Evolutionary conservation across 495 filamentous ascomycete genomes (phyloP).

Genomic region (Sabuloglossum arenarium): DNA sequence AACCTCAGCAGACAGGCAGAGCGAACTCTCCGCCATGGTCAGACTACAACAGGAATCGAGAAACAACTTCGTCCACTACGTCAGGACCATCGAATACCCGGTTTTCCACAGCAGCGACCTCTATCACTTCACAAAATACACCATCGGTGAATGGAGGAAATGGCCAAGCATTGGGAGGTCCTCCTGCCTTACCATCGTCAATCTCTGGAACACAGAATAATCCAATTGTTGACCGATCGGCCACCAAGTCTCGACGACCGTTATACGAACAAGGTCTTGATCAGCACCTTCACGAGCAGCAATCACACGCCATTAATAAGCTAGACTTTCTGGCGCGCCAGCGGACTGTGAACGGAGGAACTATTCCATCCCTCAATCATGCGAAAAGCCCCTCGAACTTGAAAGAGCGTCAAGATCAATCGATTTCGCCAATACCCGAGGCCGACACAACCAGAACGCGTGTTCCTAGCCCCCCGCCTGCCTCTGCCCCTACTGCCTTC

Average conservation of each 20-base stretch:
- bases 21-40: conserved; percentile 32
- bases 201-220: conserved; percentile 6
- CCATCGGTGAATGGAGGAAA: conserved; percentile 16
- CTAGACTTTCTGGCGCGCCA: conserved; percentile 51
- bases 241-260: conserved; percentile 41
- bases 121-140: conserved; percentile 55
- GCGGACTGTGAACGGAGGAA: conserved; percentile 27
- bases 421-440: conserved; percentile 16
- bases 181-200: background rate
- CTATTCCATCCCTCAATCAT: conserved; percentile 19
- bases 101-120: conserved; percentile 80
- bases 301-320: conserved; percentile 50
- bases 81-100: conserved; percentile 49
- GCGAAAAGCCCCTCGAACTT: conserved; percentile 36
- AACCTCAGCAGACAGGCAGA: background rate
- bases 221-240: conserved; percentile 18
- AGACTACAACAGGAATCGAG: conserved; percentile 45
- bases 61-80: conserved; percentile 71
- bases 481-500: background rate
- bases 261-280: conserved; percentile 74
- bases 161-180: conserved; percentile 2
- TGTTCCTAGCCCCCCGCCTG: background rate
- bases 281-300: conserved; percentile 63
- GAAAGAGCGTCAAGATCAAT: conserved; percentile 32
- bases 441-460: background rate